Evolutionary conservation across 2,329 filamentous ascomycete species (phyloP), one percentile per base, ranked within the genome.

Genomic region (Lizonia empirigonia): DNA sequence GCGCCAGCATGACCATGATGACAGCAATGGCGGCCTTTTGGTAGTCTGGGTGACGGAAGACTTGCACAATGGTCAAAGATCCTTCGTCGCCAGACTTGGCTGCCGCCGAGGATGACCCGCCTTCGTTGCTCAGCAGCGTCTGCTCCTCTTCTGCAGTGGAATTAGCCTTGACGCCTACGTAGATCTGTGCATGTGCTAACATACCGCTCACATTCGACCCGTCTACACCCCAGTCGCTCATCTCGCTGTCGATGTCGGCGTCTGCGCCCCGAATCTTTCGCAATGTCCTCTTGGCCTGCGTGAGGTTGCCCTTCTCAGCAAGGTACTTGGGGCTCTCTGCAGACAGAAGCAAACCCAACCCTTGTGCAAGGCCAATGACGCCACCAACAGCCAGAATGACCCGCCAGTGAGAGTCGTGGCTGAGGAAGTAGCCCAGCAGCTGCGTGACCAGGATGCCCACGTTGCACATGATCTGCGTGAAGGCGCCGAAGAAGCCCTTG

Each of bases 381-480:
- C 87, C 85, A 12, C 90, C 92, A 3, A 85, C 79, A 0, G 81
- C 89, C 18, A 99, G 78, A 39, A 97, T 92, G 72, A 90, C 81
- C 50, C 94, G 82, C 94, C 94, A 99, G 26, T 88, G 80, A 22
- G 81, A 84, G 5, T 84, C 90, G 64, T 86, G 82, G 76, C 91
- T 96, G 49, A 96, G 70, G 71, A 96, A 97, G 67, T 89, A 94
- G 0, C 94, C 94, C 27, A 97, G 77, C 0, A 87, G 81, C 73
- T 97, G 94, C 0, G 92, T 87, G 20, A 85, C 76, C 34, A 99
- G 76, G 44, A 99, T 97, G 48, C 94, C 94, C 19, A 92, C 78
- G 67, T 97, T 97, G 78, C 92, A 92, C 74, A 91, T 92, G 67
- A 97, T 86, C 71, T 99, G 93, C 0, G 94, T 97, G 74, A 95